Conservation (phyloP, 164 flowering plant genomes). For the Magnolia kwangsiensis region DNA sequence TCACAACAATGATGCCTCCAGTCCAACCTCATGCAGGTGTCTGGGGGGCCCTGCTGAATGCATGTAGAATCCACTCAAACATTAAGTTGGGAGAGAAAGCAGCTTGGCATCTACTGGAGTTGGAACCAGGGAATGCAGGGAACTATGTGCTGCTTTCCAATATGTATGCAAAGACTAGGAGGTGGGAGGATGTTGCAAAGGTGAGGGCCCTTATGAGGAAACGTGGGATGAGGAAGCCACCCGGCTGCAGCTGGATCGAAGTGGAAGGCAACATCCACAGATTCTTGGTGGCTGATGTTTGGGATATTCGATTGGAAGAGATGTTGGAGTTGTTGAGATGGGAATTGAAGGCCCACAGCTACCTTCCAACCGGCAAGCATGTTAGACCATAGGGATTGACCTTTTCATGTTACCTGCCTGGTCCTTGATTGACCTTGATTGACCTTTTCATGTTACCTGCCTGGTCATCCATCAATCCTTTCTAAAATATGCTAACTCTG, state of each 20-base stretch:
- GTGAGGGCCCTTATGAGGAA: conserved; percentile 19
- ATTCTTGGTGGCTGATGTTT: conserved; percentile 9
- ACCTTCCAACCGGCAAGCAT: not conserved
- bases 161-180: conserved; percentile 19
- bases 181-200: conserved; percentile 17
- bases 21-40: conserved; percentile 25
- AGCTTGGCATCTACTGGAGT: conserved; percentile 16
- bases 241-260: conserved; percentile 24
- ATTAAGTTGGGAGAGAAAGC: conserved; percentile 21
- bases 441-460: no score
- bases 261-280: conserved; percentile 10
- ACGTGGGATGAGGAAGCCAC: conserved; percentile 14
- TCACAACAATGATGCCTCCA: conserved; percentile 13
- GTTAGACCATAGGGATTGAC: no score
- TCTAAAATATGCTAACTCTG: no score
- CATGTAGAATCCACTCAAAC: conserved; percentile 15
- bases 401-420: no score
- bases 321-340: conserved; percentile 13
- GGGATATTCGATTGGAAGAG: conserved; percentile 3
- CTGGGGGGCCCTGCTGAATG: conserved; percentile 24
- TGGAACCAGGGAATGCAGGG: conserved; percentile 24
- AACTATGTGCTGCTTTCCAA: conserved; percentile 23
- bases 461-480: no score
- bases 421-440: not conserved
- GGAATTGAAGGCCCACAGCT: conserved; percentile 19